These are phyloP conservation scores for Dentipellis fragilis DNA, from an alignment of 768 basidiomycete genomes.

Conservation along the genomic window DNA sequence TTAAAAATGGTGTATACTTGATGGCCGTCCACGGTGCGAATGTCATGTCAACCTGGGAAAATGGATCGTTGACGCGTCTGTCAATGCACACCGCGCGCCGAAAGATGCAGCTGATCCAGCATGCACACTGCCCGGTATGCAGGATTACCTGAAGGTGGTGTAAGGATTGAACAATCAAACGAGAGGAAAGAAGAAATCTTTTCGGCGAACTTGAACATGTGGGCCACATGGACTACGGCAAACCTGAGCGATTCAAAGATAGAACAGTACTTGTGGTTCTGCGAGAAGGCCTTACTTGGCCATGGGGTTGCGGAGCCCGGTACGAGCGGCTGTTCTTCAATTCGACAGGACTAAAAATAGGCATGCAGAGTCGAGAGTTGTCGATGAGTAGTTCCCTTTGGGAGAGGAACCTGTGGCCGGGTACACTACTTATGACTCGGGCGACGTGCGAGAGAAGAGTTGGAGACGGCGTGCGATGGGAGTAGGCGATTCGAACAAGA, in stretches of 20 bases:
- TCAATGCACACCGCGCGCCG: constrained; percentile 23
- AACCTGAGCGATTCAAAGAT: constrained; percentile 6
- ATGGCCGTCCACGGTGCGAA: constrained; percentile 50
- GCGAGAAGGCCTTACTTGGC: constrained; percentile 1
- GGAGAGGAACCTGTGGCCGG: too few relatives aligned
- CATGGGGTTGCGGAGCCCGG: constrained; percentile 3
- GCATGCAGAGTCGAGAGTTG: constrained; percentile 21
- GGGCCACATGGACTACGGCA: background rate
- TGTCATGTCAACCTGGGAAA: background rate
- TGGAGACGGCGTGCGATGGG: too few relatives aligned
- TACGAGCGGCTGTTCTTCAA: background rate
- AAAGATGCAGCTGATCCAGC: constrained; percentile 7
- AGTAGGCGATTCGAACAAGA: too few relatives aligned
- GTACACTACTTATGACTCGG: too few relatives aligned
- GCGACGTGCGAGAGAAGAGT: constrained; percentile 1
- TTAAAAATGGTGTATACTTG: constrained; percentile 78
- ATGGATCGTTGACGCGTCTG: background rate
- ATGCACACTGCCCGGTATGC: constrained; percentile 3
- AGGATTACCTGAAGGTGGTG: constrained; percentile 8
- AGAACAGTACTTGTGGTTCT: constrained; percentile 9
- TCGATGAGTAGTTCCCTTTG: constrained; percentile 18
- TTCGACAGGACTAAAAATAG: background rate
- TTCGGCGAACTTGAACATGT: constrained; percentile 12
- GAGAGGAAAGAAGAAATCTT: constrained; percentile 3
- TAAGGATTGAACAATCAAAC: constrained; percentile 3